Conservation (phyloP, 148 eudicot genomes). For the Silene conica region DNA sequence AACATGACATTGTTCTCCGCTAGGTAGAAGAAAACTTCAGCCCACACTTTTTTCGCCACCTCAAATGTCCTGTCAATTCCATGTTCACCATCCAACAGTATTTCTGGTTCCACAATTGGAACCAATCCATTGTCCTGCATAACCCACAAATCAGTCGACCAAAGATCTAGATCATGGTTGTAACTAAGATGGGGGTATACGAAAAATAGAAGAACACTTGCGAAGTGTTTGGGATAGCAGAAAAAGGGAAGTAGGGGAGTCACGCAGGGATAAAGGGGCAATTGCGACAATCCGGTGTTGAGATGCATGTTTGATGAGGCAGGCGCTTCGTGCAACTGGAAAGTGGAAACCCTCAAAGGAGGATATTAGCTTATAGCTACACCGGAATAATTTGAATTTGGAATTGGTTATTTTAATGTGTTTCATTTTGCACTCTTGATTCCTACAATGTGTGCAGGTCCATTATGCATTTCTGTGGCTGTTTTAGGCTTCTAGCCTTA, state of each 20-base stretch:
- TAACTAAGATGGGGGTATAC: not conserved
- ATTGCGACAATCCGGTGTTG: not conserved
- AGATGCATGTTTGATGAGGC: not conserved
- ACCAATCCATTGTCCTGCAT: conserved; percentile 87
- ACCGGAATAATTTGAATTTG: too few relatives aligned
- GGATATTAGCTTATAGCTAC: too few relatives aligned
- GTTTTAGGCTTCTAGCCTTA: not conserved
- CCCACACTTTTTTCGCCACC: conserved; percentile 88
- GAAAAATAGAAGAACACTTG: not conserved
- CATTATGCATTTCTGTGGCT: not conserved
- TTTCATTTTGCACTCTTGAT: too few relatives aligned
- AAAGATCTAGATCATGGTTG: not conserved
- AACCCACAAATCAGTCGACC: not conserved
- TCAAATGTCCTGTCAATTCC: conserved; percentile 88
- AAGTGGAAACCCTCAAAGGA: too few relatives aligned
- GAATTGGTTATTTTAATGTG: not conserved
- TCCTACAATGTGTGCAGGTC: not conserved
- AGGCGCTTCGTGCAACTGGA: too few relatives aligned
- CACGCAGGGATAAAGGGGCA: too few relatives aligned
- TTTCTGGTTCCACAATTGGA: conserved; percentile 98
- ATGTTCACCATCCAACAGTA: conserved; percentile 97
- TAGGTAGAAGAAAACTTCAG: conserved; percentile 89
- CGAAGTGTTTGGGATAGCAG: not conserved
- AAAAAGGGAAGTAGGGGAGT: not conserved
- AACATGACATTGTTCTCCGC: conserved; percentile 80